phyloP scores from a whole-genome alignment of 2,329 filamentous ascomycete species.

The Aaosphaeria arxii region DNA sequence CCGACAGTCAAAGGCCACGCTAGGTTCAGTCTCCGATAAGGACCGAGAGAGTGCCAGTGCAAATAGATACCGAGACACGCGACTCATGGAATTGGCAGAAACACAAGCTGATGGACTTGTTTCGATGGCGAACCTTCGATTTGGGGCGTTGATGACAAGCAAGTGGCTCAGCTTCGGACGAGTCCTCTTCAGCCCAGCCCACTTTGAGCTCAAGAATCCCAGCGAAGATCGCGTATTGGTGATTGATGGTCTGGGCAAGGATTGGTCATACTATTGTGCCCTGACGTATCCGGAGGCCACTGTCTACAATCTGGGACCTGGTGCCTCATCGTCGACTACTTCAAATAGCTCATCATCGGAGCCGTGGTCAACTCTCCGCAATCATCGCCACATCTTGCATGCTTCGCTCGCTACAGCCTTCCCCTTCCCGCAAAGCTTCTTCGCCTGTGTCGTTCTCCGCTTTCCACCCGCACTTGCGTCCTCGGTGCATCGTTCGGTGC shows the following conservation, averaged over 20 bases:
- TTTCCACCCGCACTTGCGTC: conserved; percentile 71
- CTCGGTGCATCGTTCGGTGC: conserved; percentile 64
- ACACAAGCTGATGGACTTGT: conserved; percentile 35
- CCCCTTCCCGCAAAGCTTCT: conserved; percentile 73
- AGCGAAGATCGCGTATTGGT: conserved; percentile 67
- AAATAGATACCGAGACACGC: conserved; percentile 53
- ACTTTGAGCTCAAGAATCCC: conserved; percentile 63
- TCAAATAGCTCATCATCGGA: conserved; percentile 15
- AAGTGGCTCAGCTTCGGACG: conserved; percentile 86
- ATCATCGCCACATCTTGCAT: conserved; percentile 74
- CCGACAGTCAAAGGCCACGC: conserved; percentile 30
- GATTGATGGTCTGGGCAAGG: conserved; percentile 81
- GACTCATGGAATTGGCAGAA: conserved; percentile 48
- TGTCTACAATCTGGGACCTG: conserved; percentile 66
- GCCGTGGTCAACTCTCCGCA: conserved; percentile 47
- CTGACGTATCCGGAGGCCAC: conserved; percentile 73
- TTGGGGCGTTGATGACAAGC: conserved; percentile 79
- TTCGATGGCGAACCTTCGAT: conserved; percentile 70
- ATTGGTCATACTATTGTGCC: conserved; percentile 84
- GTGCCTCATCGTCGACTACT: conserved; percentile 17
- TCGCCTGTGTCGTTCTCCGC: conserved; percentile 72
- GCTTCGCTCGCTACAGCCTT: conserved; percentile 62
- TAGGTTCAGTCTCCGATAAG: conserved; percentile 30
- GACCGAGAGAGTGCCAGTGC: conserved; percentile 30
- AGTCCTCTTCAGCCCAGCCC: conserved; percentile 76